Percentiles rank a stretch among this genome's conserved stretches.
Conservation (phyloP, 257 asterid species). For the Handroanthus guayacan region DNA sequence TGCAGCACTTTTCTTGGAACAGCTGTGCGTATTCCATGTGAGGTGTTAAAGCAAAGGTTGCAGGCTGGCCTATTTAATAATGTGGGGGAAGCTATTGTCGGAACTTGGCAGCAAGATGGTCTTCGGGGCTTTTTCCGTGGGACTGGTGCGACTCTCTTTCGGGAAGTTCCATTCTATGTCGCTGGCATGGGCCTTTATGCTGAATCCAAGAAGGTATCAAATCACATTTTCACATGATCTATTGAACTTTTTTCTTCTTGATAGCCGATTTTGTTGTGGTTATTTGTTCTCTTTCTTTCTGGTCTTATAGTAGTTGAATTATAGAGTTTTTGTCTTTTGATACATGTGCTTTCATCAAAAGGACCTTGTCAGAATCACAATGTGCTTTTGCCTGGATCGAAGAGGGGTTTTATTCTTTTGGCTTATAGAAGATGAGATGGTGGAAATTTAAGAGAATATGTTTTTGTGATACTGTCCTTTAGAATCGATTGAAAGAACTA, state of each 20-base stretch:
- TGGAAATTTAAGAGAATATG: background rate
- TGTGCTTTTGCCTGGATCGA: background rate
- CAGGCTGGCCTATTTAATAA: slow-evolving; percentile 89
- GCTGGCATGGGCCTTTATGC: slow-evolving; percentile 98
- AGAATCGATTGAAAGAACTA: too few species aligned
- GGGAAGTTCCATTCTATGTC: slow-evolving; percentile 95
- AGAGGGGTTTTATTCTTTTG: background rate
- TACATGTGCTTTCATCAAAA: background rate
- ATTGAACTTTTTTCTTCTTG: background rate
- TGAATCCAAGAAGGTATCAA: slow-evolving; percentile 87
- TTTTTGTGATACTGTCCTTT: background rate
- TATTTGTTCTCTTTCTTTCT: background rate
- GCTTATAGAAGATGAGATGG: background rate
- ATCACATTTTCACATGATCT: background rate
- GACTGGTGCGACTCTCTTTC: slow-evolving; percentile 92
- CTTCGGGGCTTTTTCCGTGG: slow-evolving; percentile 92
- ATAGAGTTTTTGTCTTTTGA: background rate
- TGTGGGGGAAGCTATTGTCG: slow-evolving; percentile 82
- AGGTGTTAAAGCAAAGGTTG: slow-evolving; percentile 90
- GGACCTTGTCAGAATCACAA: background rate
- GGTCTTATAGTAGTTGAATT: background rate
- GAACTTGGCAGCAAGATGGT: slow-evolving; percentile 93
- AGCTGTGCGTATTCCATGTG: slow-evolving; percentile 90
- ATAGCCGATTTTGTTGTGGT: background rate
- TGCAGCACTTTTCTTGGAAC: slow-evolving; percentile 93